Percentiles rank a stretch among this genome's conserved stretches.
phyloP scores from a whole-genome alignment of 1,139 yeast species.

The Casaregolazyma suthepensis region DNA sequence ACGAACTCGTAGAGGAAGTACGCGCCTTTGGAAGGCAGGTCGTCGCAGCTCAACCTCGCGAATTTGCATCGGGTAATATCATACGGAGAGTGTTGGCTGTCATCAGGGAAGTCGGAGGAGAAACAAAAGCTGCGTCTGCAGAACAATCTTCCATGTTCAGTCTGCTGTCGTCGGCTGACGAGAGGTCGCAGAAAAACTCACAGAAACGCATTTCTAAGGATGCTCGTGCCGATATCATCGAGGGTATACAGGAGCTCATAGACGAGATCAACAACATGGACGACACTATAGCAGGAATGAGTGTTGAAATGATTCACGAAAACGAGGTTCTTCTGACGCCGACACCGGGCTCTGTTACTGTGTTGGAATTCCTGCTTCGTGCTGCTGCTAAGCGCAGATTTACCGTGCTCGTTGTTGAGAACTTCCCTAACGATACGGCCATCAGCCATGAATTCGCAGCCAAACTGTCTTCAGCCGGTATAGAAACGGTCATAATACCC shows the following conservation, averaged over 20 bases:
- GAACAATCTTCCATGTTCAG: conserved; percentile 56
- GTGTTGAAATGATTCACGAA: conserved; percentile 90
- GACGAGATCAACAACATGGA: conserved; percentile 89
- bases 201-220: conserved; percentile 22
- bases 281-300: conserved; percentile 85
- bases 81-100: conserved; percentile 84
- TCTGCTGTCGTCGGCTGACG: conserved; percentile 52
- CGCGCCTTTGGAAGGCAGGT: conserved; percentile 41
- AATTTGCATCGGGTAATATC: conserved; percentile 83
- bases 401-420: conserved; percentile 88
- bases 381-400: conserved; percentile 88
- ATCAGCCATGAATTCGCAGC: conserved; percentile 76
- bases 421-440: conserved; percentile 78
- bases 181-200: conserved; percentile 15
- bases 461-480: conserved; percentile 73
- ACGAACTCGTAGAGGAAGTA: conserved; percentile 64
- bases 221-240: conserved; percentile 71
- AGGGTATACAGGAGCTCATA: conserved; percentile 86
- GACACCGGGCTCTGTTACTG: conserved; percentile 88
- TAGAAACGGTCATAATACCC: conserved; percentile 86
- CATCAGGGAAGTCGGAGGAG: conserved; percentile 80
- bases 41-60: conserved; percentile 43
- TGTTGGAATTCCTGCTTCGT: conserved; percentile 74
- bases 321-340: conserved; percentile 89
- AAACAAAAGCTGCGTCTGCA: conserved; percentile 32